Evolutionary conservation across 2,329 filamentous ascomycete genomes (phyloP).

Genomic region (Drechslerella dactyloides): DNA sequence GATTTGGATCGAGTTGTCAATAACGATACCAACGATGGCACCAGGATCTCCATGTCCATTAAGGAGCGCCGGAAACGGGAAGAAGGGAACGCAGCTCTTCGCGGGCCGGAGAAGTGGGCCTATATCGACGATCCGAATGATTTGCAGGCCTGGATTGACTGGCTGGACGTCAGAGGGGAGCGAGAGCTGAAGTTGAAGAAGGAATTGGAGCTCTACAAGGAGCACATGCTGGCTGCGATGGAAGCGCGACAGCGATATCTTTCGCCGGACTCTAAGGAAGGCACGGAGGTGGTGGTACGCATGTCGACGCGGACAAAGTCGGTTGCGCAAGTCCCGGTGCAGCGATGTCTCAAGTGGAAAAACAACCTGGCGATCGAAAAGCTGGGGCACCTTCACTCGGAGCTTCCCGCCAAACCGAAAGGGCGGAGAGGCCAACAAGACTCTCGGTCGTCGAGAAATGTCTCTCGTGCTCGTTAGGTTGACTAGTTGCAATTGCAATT

Average conservation of each 20-base stretch:
- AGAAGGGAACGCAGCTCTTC: slow-evolving; percentile 80
- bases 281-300: slow-evolving; percentile 63
- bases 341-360: slow-evolving; percentile 70
- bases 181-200: slow-evolving; percentile 88
- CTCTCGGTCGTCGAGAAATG: slow-evolving; percentile 19
- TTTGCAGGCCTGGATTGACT: slow-evolving; percentile 78
- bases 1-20: slow-evolving; percentile 51
- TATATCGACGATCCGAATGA: slow-evolving; percentile 83
- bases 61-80: slow-evolving; percentile 83
- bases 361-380: slow-evolving; percentile 68
- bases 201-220: slow-evolving; percentile 77
- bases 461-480: slow-evolving; percentile 40
- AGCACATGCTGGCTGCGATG: slow-evolving; percentile 81
- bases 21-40: slow-evolving; percentile 51
- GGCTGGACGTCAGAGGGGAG: slow-evolving; percentile 84
- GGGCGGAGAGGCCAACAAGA: slow-evolving; percentile 45
- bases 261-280: slow-evolving; percentile 61
- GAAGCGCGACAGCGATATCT: slow-evolving; percentile 77
- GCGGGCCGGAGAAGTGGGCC: slow-evolving; percentile 82
- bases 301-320: slow-evolving; percentile 70
- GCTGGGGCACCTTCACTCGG: slow-evolving; percentile 67
- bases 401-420: slow-evolving; percentile 63
- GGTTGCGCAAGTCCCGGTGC: slow-evolving; percentile 63
- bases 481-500: too few species aligned
- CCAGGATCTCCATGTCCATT: slow-evolving; percentile 64